A percentile compares a stretch with the other conserved stretches of the same genome.
These are phyloP conservation scores for Clavispora vitiphila DNA, from an alignment of 805 yeast genomes.

Conservation along the genomic window DNA sequence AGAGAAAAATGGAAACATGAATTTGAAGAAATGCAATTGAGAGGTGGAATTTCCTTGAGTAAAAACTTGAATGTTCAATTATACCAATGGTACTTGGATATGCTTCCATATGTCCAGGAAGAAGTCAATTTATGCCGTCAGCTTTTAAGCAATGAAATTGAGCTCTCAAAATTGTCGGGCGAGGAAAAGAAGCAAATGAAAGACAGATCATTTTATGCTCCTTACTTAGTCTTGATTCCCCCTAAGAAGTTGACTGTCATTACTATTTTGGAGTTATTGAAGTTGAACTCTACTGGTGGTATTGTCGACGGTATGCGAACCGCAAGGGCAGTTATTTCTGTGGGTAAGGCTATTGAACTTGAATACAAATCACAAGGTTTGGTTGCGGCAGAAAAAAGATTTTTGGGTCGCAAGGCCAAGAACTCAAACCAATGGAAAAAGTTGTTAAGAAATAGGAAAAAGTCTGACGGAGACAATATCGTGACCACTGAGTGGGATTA, in stretches of 20 bases:
- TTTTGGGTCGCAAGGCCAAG: conserved; percentile 37
- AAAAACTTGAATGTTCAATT: conserved; percentile 66
- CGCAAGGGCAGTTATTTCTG: conserved; percentile 72
- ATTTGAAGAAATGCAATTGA: conserved; percentile 57
- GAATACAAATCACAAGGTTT: conserved; percentile 74
- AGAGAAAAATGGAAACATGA: conserved; percentile 84
- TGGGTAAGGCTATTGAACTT: conserved; percentile 79
- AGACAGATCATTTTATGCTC: conserved; percentile 62
- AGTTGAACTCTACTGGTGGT: conserved; percentile 70
- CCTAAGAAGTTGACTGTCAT: conserved; percentile 81
- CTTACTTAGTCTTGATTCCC: conserved; percentile 65
- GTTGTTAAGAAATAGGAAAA: conserved; percentile 24
- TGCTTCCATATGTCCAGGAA: conserved; percentile 64
- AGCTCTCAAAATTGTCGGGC: conserved; percentile 1
- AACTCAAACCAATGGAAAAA: conserved; percentile 47
- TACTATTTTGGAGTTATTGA: conserved; percentile 76
- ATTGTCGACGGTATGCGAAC: conserved; percentile 77
- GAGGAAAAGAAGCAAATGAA: conserved; percentile 24
- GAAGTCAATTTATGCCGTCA: conserved; percentile 57
- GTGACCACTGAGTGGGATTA: conserved; percentile 20
- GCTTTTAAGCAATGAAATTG: conserved; percentile 28
- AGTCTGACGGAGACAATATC: conserved; percentile 5
- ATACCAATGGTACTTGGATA: conserved; percentile 77
- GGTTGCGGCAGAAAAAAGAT: conserved; percentile 50
- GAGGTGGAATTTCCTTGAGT: conserved; percentile 53